Percentiles rank a stretch among this genome's conserved stretches.
Evolutionary conservation across 371 early-diverging fungal genomes (phyloP).

Genomic region (Mortierella sp.): DNA sequence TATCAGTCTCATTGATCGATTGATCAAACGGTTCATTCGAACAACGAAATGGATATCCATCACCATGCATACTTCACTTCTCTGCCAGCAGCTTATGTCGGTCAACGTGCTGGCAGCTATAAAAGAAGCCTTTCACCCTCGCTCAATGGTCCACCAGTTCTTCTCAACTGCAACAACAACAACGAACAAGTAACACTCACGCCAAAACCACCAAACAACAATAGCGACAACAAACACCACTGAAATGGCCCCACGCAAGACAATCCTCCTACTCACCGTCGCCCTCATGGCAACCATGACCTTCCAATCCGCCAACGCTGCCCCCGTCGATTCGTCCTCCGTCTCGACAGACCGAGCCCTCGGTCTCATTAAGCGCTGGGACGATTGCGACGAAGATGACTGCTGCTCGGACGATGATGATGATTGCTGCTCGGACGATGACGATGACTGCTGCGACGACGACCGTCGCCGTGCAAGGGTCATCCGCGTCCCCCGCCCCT

Average conservation of each 20-base stretch:
- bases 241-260: constrained; percentile 33
- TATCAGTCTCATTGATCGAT: constrained; percentile 1
- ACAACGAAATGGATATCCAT: neutral
- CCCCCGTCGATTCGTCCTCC: constrained; percentile 13
- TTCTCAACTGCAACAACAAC: neutral
- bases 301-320: constrained; percentile 10
- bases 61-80: neutral
- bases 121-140: neutral
- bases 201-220: neutral
- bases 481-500: constrained; percentile 19
- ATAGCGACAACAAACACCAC: neutral
- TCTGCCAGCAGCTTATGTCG: neutral
- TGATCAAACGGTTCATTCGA: neutral
- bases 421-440: constrained; percentile 14
- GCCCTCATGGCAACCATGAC: constrained; percentile 19
- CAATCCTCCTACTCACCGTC: constrained; percentile 29
- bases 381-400: constrained; percentile 15
- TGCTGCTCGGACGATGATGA: constrained; percentile 6
- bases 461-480: neutral
- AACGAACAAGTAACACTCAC: neutral
- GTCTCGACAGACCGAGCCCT: neutral
- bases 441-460: constrained; percentile 13
- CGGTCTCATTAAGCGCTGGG: constrained; percentile 14
- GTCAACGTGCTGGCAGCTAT: neutral
- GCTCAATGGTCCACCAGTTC: neutral